Conservation (phyloP, 106 monocot species). For the Allium sativum region DNA sequence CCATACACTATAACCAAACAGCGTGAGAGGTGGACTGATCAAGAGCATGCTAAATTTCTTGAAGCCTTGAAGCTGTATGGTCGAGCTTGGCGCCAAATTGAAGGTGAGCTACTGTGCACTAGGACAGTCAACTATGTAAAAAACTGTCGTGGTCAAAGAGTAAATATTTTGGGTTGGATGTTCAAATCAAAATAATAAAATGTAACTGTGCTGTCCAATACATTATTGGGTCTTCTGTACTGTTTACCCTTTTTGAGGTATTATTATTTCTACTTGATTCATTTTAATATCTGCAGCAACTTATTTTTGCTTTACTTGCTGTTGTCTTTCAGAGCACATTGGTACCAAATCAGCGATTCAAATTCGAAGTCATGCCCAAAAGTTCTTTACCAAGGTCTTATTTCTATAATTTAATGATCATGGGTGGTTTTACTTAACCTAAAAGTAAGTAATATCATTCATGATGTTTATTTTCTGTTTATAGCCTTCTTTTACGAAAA, state of each 20-base stretch:
- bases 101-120: conserved; percentile 1
- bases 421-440: conserved; percentile 13
- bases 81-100: conserved; percentile 20
- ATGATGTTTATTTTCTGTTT: not conserved
- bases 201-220: too few relatives aligned
- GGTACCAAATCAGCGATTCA: conserved; percentile 18
- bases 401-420: conserved; percentile 2
- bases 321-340: conserved; percentile 12
- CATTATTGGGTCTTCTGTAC: too few relatives aligned
- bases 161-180: too few relatives aligned
- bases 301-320: not conserved
- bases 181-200: too few relatives aligned
- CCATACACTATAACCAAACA: conserved; percentile 22
- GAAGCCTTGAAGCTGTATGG: conserved; percentile 20
- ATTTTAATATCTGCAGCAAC: too few relatives aligned
- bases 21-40: conserved; percentile 18
- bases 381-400: conserved; percentile 21
- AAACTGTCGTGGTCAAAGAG: too few relatives aligned
- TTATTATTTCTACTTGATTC: too few relatives aligned
- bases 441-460: conserved; percentile 9
- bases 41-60: conserved; percentile 21
- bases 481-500: not conserved
- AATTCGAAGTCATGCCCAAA: conserved; percentile 25
- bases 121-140: too few relatives aligned
- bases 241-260: too few relatives aligned